Percentiles rank a stretch among this genome's conserved stretches.
These are phyloP conservation scores for Nicotiana tabacum DNA, from an alignment of 257 asterid genomes.

Conservation along the genomic window DNA sequence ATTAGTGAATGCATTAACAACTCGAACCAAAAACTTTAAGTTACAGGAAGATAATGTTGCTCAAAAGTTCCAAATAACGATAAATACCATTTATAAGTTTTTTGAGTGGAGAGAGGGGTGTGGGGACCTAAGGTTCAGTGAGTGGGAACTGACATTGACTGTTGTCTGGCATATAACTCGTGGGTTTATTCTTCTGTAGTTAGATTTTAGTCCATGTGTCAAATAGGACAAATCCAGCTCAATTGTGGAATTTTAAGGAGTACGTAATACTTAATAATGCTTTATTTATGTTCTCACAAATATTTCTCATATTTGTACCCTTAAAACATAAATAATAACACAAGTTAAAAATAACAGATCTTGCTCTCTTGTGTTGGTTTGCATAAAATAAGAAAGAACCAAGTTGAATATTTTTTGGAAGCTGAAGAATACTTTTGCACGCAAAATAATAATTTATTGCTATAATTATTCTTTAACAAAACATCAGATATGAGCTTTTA, in stretches of 20 bases:
- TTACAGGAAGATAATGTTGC: rapidly evolving
- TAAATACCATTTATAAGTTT: too few species aligned
- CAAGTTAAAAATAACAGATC: too few species aligned
- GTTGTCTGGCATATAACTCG: background rate
- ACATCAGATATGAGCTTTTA: background rate
- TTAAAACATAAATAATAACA: too few species aligned
- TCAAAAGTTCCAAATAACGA: too few species aligned
- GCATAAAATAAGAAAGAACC: background rate
- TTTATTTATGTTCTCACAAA: too few species aligned
- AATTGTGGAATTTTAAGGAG: background rate
- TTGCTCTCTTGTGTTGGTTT: background rate
- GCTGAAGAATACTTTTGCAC: background rate
- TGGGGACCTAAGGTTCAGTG: background rate
- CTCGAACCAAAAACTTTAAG: too few species aligned
- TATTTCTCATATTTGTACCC: background rate
- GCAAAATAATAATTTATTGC: too few species aligned
- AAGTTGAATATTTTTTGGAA: too few species aligned
- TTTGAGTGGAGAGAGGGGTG: background rate
- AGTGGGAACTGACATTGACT: background rate
- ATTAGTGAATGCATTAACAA: too few species aligned
- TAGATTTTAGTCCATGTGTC: background rate
- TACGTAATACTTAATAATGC: background rate
- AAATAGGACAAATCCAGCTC: background rate
- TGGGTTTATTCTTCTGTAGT: background rate
- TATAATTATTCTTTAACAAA: too few species aligned